These are phyloP conservation scores for Cyclanthera cordifolia DNA, from an alignment of 306 rosid species.

Conservation along the genomic window DNA sequence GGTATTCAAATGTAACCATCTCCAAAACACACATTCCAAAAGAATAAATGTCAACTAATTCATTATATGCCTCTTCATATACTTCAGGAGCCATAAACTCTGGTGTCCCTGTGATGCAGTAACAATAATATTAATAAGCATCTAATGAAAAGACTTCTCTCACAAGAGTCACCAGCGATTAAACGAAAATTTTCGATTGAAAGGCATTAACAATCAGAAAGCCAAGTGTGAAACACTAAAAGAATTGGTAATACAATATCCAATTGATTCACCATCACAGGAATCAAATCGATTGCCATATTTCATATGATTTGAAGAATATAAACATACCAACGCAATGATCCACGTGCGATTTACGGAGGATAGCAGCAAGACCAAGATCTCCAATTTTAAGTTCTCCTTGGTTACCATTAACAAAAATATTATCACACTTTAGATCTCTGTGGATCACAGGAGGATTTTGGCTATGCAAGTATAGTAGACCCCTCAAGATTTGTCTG, in stretches of 20 bases:
- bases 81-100: constrained; percentile 99
- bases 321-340: constrained; percentile 70
- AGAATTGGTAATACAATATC: neutral
- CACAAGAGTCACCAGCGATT: neutral
- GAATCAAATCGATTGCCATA: neutral
- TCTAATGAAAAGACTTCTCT: neutral
- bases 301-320: neutral
- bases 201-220: neutral
- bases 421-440: constrained; percentile 96
- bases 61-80: constrained; percentile 80
- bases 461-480: constrained; percentile 76
- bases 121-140: neutral
- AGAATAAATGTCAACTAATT: constrained; percentile 87
- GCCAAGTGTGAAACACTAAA: neutral
- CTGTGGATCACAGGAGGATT: constrained; percentile 93
- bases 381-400: constrained; percentile 97
- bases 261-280: neutral
- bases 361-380: constrained; percentile 87
- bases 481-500: constrained; percentile 84
- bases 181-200: neutral
- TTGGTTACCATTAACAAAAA: constrained; percentile 86
- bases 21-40: constrained; percentile 95
- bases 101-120: constrained; percentile 55
- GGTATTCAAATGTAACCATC: constrained; percentile 92
- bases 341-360: constrained; percentile 76